These are phyloP conservation scores for Hypoxylon sp. DNA, from an alignment of 2,329 filamentous ascomycete species.

Conservation along the genomic window DNA sequence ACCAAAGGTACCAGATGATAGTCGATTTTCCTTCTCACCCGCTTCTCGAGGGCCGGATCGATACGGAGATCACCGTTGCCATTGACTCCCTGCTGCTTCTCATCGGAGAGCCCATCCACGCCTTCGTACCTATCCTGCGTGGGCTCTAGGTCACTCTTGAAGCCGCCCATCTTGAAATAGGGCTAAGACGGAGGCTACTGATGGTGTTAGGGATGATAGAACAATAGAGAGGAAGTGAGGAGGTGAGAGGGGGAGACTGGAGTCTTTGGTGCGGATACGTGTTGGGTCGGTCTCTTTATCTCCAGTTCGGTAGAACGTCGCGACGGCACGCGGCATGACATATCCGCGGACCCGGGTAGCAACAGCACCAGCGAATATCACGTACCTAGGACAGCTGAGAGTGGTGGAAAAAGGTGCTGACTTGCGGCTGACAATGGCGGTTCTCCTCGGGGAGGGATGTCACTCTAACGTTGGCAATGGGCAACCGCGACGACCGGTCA, in stretches of 20 bases:
- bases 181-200: background rate
- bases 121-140: slow-evolving; percentile 17
- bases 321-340: background rate
- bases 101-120: background rate
- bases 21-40: slow-evolving; percentile 49
- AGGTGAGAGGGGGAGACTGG: background rate
- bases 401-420: too few relatives aligned
- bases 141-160: slow-evolving; percentile 21
- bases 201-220: background rate
- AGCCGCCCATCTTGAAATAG: slow-evolving; percentile 18
- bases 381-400: background rate
- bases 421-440: too few relatives aligned
- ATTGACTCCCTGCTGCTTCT: slow-evolving; percentile 9
- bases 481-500: background rate
- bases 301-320: background rate
- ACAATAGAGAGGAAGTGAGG: background rate
- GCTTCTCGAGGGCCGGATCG: slow-evolving; percentile 44
- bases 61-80: slow-evolving; percentile 26
- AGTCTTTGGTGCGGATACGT: background rate
- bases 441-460: too few relatives aligned
- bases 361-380: too few relatives aligned
- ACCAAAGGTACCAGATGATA: slow-evolving; percentile 44
- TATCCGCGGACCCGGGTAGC: too few relatives aligned
- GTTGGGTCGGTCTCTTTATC: background rate
- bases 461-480: too few relatives aligned